Percentiles rank a stretch among this genome's conserved stretches.
Conservation (phyloP, 345 rosid genomes). For the Ceriops tagal region DNA sequence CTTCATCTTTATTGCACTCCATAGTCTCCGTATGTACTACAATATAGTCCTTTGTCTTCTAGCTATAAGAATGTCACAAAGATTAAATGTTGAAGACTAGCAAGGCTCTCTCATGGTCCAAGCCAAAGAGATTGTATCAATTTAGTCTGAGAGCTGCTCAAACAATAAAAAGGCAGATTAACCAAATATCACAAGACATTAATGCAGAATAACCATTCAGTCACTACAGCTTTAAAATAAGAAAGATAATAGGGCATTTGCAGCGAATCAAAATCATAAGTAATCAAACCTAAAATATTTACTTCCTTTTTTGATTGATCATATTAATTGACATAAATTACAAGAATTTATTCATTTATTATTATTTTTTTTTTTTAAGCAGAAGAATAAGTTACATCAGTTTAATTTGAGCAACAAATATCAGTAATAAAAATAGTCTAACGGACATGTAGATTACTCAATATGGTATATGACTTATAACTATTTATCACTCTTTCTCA, state of each 20-base stretch:
- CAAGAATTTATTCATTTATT: neutral
- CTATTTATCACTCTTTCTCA: neutral
- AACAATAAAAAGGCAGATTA: constrained; percentile 11
- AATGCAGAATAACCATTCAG: neutral
- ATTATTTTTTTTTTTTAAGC: neutral
- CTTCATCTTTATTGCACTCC: constrained; percentile 54
- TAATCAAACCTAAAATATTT: neutral
- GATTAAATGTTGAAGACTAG: constrained; percentile 7
- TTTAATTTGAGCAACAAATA: neutral
- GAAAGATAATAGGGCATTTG: neutral
- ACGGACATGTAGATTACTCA: neutral
- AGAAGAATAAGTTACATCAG: neutral
- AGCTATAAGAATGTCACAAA: constrained; percentile 8
- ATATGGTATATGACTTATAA: neutral
- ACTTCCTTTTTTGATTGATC: neutral
- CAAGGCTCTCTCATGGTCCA: constrained; percentile 12
- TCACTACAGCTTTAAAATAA: neutral
- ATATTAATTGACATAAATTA: neutral
- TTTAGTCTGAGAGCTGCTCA: constrained; percentile 23
- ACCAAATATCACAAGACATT: neutral
- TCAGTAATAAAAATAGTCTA: neutral
- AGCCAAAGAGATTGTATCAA: neutral
- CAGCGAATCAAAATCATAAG: neutral
- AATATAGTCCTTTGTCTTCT: constrained; percentile 14
- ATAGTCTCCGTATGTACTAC: constrained; percentile 13